These are phyloP conservation scores for Phytophthora cactorum DNA, from an alignment of 352 stramenopile genomes.

Conservation along the genomic window DNA sequence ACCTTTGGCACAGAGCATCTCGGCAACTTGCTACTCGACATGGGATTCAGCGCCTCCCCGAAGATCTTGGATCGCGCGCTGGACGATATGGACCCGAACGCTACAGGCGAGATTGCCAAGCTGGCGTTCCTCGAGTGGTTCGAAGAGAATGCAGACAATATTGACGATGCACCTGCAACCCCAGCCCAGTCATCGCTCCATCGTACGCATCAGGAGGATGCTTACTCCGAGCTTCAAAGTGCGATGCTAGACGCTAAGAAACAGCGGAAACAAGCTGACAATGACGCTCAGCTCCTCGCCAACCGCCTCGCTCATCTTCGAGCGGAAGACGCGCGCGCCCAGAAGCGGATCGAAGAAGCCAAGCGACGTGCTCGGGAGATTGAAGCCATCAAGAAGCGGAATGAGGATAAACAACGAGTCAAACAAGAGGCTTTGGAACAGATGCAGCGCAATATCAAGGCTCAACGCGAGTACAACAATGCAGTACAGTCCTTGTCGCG, in stretches of 20 bases:
- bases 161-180: slow-evolving; percentile 37
- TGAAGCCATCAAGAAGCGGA: slow-evolving; percentile 63
- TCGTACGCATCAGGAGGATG: slow-evolving; percentile 34
- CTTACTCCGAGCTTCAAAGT: slow-evolving; percentile 48
- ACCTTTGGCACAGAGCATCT: slow-evolving; percentile 68
- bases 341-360: slow-evolving; percentile 75
- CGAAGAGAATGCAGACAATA: slow-evolving; percentile 67
- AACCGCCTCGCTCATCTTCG: slow-evolving; percentile 73
- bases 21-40: slow-evolving; percentile 64
- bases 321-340: slow-evolving; percentile 56
- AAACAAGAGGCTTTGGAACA: slow-evolving; percentile 63
- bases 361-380: slow-evolving; percentile 69
- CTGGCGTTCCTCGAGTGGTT: slow-evolving; percentile 80
- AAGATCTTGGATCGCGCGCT: slow-evolving; percentile 60
- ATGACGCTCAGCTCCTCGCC: slow-evolving; percentile 59
- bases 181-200: slow-evolving; percentile 1
- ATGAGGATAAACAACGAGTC: slow-evolving; percentile 50
- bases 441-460: slow-evolving; percentile 59
- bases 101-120: slow-evolving; percentile 71
- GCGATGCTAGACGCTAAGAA: slow-evolving; percentile 61
- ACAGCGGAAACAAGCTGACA: slow-evolving; percentile 58
- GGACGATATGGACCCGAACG: slow-evolving; percentile 76
- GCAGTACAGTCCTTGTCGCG: slow-evolving; percentile 42
- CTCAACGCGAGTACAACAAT: slow-evolving; percentile 63
- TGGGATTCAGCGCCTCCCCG: slow-evolving; percentile 68